Base-by-base conservation (phyloP, 139 green algal species). In the Chloropicon primus region DNA sequence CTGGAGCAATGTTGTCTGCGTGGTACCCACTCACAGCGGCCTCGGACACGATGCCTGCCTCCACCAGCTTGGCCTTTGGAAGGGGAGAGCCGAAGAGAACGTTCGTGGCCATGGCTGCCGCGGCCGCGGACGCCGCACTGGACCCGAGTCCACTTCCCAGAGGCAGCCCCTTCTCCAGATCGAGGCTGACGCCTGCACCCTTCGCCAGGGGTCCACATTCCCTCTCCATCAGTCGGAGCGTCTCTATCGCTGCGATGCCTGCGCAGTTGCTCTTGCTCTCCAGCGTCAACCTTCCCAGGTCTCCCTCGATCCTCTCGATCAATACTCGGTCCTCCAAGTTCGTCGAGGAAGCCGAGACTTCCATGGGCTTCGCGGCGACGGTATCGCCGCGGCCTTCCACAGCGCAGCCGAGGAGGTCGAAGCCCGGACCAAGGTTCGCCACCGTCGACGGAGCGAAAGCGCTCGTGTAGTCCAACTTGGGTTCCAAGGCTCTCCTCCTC, bases 371-470 rank as follows among this genome's bases (percentile, higher is more conserved):
- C 0, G 93, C 94, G 3, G 82, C 88, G 22, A 98, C 94, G 0
- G 85, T 86, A 77, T 98, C 94, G 3, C 94, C 94, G 0, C 90
- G 82, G n/a, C 94, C 94, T 88, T 96, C 86, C 21, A 98, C 91
- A 1, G 94, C 94, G 76, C 92, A 97, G n/a, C 94, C 94, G 73
- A 98, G 86, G 90, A 96, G 98, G 81, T 98, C 94, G 28, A 97
- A 98, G 28, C 94, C 94, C 21, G 94, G 94, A 2, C 94, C 94
- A 27, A 98, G 86, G 84, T 98, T 98, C 1, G 94, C 94, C 0
- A 98, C 87, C 0, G 94, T 98, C 2, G 94, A 93, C 17, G 94
- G 94, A 0, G 92, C 94, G 79, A 98, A 98, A 0, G 92, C 93
- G 2, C 27, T 76, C 21, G 80, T 26, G 26, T 24, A n/a, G 27